phyloP scores from a whole-genome alignment of 2,329 filamentous ascomycete species.

The Aspergillus hortae region DNA sequence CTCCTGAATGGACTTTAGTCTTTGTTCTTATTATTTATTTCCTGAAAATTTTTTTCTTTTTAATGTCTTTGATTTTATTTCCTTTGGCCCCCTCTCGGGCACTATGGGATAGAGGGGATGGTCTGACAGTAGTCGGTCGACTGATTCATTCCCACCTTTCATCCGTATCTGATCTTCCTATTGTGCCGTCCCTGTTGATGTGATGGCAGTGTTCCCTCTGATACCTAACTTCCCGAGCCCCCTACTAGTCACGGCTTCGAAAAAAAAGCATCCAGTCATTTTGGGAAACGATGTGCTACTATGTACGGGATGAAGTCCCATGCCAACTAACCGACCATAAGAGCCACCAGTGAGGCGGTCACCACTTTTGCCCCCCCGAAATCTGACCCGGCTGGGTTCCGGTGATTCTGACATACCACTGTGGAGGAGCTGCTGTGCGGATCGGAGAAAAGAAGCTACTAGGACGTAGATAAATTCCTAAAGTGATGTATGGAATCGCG shows the following conservation, averaged over 20 bases:
- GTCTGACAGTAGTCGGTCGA: slow-evolving; percentile 8
- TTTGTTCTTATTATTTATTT: background rate
- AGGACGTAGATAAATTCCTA: background rate
- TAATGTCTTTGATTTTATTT: no score
- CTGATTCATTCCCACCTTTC: slow-evolving; percentile 9
- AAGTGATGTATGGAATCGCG: slow-evolving; percentile 10
- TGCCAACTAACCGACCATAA: background rate
- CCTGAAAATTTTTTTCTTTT: background rate
- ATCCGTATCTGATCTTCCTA: slow-evolving; percentile 13
- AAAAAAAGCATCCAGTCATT: no score
- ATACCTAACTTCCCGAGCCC: background rate
- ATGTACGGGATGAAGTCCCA: no score
- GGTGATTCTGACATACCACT: background rate
- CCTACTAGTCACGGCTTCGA: no score
- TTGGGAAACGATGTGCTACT: no score
- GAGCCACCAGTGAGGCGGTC: background rate
- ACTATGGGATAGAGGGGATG: background rate
- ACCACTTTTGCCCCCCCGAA: no score
- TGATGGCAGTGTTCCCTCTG: background rate
- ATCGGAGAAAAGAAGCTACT: background rate
- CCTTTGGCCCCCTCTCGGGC: background rate
- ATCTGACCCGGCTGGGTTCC: no score
- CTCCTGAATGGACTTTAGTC: background rate
- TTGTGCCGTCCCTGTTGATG: slow-evolving; percentile 9
- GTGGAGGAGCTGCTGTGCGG: background rate